phyloP scores from a whole-genome alignment of 768 basidiomycete genomes.

The Tulasnella sp. region DNA sequence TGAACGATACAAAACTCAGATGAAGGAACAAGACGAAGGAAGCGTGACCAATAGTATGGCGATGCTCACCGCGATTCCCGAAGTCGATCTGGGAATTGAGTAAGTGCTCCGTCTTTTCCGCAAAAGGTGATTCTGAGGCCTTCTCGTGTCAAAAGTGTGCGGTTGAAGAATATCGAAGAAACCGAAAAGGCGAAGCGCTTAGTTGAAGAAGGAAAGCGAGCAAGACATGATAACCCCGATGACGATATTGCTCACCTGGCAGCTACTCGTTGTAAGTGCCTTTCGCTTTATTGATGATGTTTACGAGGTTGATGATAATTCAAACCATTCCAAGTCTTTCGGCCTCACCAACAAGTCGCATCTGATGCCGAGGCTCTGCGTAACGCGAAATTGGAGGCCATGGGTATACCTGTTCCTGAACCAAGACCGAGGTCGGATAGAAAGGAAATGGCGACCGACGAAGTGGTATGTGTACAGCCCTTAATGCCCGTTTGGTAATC shows the following conservation, averaged over 20 bases:
- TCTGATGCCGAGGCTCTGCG: conserved; percentile 80
- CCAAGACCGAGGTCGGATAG: conserved; percentile 36
- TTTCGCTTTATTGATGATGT: not conserved
- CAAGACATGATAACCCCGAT: conserved; percentile 39
- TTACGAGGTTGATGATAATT: not conserved
- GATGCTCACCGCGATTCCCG: conserved; percentile 97
- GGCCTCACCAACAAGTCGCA: conserved; percentile 71
- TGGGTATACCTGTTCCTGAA: conserved; percentile 40
- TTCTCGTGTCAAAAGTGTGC: conserved; percentile 43
- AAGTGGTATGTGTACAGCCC: conserved; percentile 49
- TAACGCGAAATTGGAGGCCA: conserved; percentile 80
- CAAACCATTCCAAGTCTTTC: conserved; percentile 52
- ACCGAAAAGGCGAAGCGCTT: conserved; percentile 92
- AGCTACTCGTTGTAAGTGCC: conserved; percentile 74
- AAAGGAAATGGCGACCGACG: conserved; percentile 81
- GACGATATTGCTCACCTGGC: conserved; percentile 77
- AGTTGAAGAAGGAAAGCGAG: conserved; percentile 65
- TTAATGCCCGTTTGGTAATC: not conserved
- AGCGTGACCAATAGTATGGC: conserved; percentile 87
- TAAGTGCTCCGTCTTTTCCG: conserved; percentile 38
- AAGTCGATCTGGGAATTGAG: conserved; percentile 99
- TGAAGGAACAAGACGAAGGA: conserved; percentile 65
- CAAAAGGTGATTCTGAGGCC: not conserved
- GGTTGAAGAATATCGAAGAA: conserved; percentile 92
- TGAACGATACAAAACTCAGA: conserved; percentile 38